Base-by-base conservation (phyloP, 2,329 filamentous ascomycete species). In the Thielaviopsis populi region DNA sequence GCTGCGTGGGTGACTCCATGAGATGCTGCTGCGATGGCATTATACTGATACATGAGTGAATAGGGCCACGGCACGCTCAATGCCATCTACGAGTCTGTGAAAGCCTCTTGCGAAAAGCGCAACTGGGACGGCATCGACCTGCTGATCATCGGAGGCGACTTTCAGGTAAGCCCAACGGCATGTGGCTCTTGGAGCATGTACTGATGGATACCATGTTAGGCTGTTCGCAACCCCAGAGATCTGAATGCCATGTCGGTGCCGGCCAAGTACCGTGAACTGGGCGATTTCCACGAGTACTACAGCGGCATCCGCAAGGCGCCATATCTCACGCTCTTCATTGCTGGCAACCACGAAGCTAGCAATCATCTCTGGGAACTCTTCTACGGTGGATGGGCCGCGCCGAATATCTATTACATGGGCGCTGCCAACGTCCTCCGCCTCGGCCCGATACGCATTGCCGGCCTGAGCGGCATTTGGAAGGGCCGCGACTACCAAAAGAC, bases 321-420 rank as follows among this genome's bases (percentile, higher is more conserved):
- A 0, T 95, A 91, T 71, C 79, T 95, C 56, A 99, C 94, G 17
- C 78, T 97, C 54, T 97, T 97, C 75, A 85, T 96, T 61, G 91
- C 86, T 53, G 94, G 94, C 1, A 99, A 99, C 72, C 94, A 99
- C 71, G 94, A 99, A 76, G 92, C 94, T 0, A 88, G 88, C 70
- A 91, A 88, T 61, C 85, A 97, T 74, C 78, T 96, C 4, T 94
- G 86, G 78, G 94, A 99, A 75, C 81, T 99, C 0, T 95, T 89
- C 76, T 95, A 97, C 72, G 94, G 94, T 61, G 94, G 94, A 61
- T 99, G 94, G 94, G 94, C 90, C 5, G 92, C 92, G 7, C 91
- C 90, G 8, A 95, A 94, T 69, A 97, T 99, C 68, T 99, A 96
- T 78, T 99, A 96, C 75, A 81, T 97, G 73, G 94, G 94, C 59